phyloP scores from a whole-genome alignment of 331 rosid genomes.

The Quercus phellos region DNA sequence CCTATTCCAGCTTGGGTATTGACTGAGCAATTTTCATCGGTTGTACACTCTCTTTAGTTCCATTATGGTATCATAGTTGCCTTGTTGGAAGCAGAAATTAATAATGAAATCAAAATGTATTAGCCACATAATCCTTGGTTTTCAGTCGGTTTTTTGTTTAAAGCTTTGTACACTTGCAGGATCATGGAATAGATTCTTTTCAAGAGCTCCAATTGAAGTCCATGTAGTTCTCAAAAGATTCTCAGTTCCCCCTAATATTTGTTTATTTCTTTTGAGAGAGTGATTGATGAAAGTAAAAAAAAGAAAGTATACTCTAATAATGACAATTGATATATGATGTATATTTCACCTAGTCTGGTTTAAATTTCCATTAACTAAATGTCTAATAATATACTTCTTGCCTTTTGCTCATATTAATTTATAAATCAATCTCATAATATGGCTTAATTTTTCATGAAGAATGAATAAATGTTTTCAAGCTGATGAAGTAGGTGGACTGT shows the following conservation, averaged over 20 bases:
- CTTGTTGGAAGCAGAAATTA: not conserved
- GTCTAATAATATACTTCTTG: not conserved
- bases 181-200: not conserved
- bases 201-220: not conserved
- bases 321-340: not conserved
- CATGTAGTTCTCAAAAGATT: not conserved
- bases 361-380: not conserved
- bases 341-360: not conserved
- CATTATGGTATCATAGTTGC: constrained; percentile 17
- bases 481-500: too few relatives aligned
- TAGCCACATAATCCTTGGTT: not conserved
- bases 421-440: too few relatives aligned
- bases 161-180: not conserved
- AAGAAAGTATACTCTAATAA: not conserved
- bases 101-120: not conserved
- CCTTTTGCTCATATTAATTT: too few relatives aligned
- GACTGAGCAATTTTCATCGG: constrained; percentile 56
- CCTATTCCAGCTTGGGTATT: constrained; percentile 85
- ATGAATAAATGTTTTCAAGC: too few relatives aligned
- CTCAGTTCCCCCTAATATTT: not conserved
- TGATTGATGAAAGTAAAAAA: not conserved
- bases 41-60: constrained; percentile 36
- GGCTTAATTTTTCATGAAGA: too few relatives aligned
- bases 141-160: not conserved
- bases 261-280: not conserved